phyloP scores from a whole-genome alignment of 2,329 filamentous ascomycete genomes.

The Fusarium dlaminii region DNA sequence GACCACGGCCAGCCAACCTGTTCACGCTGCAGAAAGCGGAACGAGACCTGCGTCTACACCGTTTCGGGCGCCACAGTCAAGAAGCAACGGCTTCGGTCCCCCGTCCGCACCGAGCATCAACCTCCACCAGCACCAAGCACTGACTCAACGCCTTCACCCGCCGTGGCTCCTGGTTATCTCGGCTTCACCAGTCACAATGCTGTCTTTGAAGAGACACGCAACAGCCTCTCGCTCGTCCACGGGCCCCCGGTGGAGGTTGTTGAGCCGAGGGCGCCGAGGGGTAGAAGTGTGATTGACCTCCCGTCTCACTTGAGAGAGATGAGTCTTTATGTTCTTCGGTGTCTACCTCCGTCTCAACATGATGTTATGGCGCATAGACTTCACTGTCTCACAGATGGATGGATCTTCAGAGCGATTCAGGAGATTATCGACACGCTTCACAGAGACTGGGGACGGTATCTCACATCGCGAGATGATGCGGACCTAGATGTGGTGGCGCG shows the following conservation, averaged over 20 bases:
- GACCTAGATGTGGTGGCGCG: constrained; percentile 50
- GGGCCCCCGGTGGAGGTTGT: constrained; percentile 21
- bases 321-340: constrained; percentile 50
- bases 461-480: constrained; percentile 37
- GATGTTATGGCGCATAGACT: constrained; percentile 36
- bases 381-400: constrained; percentile 43
- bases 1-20: constrained; percentile 54
- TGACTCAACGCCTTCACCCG: constrained; percentile 31
- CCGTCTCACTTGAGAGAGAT: constrained; percentile 47
- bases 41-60: constrained; percentile 51
- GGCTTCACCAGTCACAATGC: constrained; percentile 56
- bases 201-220: constrained; percentile 54
- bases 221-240: constrained; percentile 50
- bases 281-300: constrained; percentile 30
- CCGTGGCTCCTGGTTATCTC: constrained; percentile 50
- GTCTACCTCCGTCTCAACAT: constrained; percentile 43
- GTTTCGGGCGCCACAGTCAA: constrained; percentile 30
- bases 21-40: constrained; percentile 50
- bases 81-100: constrained; percentile 21
- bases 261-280: not conserved
- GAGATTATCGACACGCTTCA: constrained; percentile 48
- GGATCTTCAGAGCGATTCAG: constrained; percentile 44
- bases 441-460: constrained; percentile 43
- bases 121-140: not conserved
- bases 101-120: not conserved